A percentile compares a stretch with the other conserved stretches of the same genome.
These are phyloP conservation scores for Solanum infundibuliforme DNA, from an alignment of 257 asterid species.

Conservation along the genomic window DNA sequence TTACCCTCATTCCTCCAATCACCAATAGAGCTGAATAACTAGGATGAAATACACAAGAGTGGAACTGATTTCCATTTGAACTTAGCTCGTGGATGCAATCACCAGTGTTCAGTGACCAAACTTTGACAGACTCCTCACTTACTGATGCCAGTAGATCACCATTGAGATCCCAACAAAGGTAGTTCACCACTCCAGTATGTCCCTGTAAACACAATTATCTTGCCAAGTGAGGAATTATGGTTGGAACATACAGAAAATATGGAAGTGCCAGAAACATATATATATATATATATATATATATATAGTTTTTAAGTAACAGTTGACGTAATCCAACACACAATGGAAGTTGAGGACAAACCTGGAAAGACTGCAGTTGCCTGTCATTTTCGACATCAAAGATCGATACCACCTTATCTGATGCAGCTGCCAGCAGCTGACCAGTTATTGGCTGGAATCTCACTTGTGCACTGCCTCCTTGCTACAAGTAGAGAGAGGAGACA, in stretches of 20 bases:
- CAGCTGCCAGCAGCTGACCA: slow-evolving; percentile 88
- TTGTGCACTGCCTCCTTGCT: slow-evolving; percentile 97
- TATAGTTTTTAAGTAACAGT: not conserved
- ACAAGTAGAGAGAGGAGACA: slow-evolving; percentile 3
- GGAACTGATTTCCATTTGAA: slow-evolving; percentile 66
- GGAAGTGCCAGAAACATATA: not conserved
- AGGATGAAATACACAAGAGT: slow-evolving; percentile 94
- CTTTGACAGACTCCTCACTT: slow-evolving; percentile 84
- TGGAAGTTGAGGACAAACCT: slow-evolving; percentile 33
- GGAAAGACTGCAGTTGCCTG: slow-evolving; percentile 76
- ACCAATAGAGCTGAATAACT: slow-evolving; percentile 80
- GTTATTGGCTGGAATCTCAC: slow-evolving; percentile 89
- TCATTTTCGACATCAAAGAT: slow-evolving; percentile 85
- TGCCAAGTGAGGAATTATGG: not conserved
- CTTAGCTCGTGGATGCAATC: slow-evolving; percentile 80
- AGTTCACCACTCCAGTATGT: slow-evolving; percentile 70
- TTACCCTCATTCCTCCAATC: slow-evolving; percentile 78
- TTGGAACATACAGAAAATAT: not conserved
- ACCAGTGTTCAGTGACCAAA: slow-evolving; percentile 82
- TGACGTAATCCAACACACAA: not conserved
- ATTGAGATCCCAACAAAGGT: slow-evolving; percentile 88
- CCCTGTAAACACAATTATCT: slow-evolving; percentile 36
- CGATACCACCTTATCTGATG: slow-evolving; percentile 81
- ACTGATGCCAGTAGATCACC: slow-evolving; percentile 91
- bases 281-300: no score